phyloP scores from a whole-genome alignment of 2,329 filamentous ascomycete genomes.

The Penicillium frequentans region DNA sequence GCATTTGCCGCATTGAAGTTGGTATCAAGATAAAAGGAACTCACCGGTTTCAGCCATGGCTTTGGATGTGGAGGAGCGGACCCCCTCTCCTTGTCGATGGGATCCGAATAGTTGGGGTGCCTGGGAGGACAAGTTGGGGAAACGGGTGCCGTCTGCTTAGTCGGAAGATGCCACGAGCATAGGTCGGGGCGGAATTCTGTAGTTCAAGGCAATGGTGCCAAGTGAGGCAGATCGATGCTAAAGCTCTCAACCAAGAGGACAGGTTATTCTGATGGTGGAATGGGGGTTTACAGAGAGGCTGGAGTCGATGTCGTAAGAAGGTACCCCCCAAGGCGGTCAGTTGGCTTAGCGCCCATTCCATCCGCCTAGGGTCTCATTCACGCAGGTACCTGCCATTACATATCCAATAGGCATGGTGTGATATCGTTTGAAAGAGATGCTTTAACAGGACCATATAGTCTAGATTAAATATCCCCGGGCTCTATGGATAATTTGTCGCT shows the following conservation, averaged over 20 bases:
- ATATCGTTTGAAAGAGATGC: background rate
- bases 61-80: slow-evolving; percentile 28
- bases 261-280: slow-evolving; percentile 6
- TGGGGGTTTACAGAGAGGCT: slow-evolving; percentile 18
- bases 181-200: slow-evolving; percentile 21
- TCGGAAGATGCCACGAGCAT: slow-evolving; percentile 29
- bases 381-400: background rate
- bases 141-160: slow-evolving; percentile 23
- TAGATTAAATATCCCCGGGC: too few relatives aligned
- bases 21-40: slow-evolving; percentile 5
- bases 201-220: background rate
- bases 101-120: slow-evolving; percentile 20
- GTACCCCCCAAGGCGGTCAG: slow-evolving; percentile 24
- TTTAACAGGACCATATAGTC: background rate
- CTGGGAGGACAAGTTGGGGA: slow-evolving; percentile 17
- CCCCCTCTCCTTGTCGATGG: slow-evolving; percentile 26
- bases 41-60: slow-evolving; percentile 37
- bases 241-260: background rate
- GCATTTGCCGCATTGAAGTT: background rate
- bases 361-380: background rate
- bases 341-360: slow-evolving; percentile 23
- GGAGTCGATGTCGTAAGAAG: slow-evolving; percentile 24
- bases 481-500: background rate
- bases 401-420: background rate
- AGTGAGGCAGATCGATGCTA: background rate